Evolutionary conservation across 2,329 filamentous ascomycete genomes (phyloP).

Genomic region (Cadophora sp.): DNA sequence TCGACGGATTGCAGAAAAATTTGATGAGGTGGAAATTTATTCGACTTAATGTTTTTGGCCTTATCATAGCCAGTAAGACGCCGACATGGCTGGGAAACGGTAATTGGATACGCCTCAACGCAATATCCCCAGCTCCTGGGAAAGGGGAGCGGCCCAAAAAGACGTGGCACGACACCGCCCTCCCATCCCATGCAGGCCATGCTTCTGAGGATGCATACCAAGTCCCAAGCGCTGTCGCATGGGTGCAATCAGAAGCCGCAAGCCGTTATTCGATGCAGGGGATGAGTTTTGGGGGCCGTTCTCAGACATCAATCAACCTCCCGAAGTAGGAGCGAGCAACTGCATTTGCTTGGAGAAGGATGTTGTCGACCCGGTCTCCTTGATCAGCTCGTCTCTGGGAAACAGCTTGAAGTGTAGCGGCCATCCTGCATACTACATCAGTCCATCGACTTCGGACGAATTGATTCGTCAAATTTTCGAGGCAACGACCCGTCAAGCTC

Average conservation of each 20-base stretch:
- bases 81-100: background rate
- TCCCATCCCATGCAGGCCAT: background rate
- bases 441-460: background rate
- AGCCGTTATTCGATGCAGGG: background rate
- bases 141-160: background rate
- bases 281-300: background rate
- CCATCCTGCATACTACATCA: background rate
- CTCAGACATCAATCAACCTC: background rate
- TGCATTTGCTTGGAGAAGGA: background rate
- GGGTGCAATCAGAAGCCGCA: conserved; percentile 16
- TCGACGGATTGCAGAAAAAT: background rate
- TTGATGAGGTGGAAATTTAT: background rate
- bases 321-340: background rate
- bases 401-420: background rate
- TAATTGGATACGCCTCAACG: conserved; percentile 15
- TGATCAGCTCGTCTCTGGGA: background rate
- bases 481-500: too few species aligned
- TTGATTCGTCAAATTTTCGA: background rate
- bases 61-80: conserved; percentile 9
- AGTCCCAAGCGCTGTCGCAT: background rate
- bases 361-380: background rate
- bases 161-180: conserved; percentile 18
- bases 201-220: background rate
- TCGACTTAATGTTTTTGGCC: background rate
- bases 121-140: conserved; percentile 9